Evolutionary conservation across 148 eudicot species (phyloP).

Genomic region (Camellia sinensis): DNA sequence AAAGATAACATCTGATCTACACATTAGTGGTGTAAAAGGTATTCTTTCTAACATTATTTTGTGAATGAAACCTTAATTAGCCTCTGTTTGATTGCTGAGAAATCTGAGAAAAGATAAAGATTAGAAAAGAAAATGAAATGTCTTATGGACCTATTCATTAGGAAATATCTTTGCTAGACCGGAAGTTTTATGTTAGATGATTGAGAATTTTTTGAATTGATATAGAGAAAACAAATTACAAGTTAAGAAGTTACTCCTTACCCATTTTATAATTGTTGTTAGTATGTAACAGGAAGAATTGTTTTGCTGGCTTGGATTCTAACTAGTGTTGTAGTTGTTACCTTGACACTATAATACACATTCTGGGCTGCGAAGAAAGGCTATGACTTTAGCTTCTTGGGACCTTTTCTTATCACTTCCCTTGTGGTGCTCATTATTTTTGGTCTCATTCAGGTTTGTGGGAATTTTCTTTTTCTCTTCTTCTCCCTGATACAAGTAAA

Average conservation of each 20-base stretch:
- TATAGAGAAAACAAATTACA: not conserved
- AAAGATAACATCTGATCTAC: no score
- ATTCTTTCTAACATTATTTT: not conserved
- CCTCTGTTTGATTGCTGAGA: no score
- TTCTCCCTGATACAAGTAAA: not conserved
- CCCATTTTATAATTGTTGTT: not conserved
- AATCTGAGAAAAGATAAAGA: no score
- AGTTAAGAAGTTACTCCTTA: no score
- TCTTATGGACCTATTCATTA: no score
- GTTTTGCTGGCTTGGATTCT: conserved; percentile 45
- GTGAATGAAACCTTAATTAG: no score
- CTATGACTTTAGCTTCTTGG: conserved; percentile 42
- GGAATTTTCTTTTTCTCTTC: not conserved
- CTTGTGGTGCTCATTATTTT: conserved; percentile 40
- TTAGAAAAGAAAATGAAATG: no score
- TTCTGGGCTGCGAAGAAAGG: conserved; percentile 53
- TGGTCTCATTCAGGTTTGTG: conserved; percentile 41
- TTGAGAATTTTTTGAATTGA: not conserved
- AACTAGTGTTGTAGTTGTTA: conserved; percentile 36
- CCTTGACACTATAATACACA: conserved; percentile 44
- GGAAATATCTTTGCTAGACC: no score
- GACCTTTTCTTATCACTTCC: conserved; percentile 44
- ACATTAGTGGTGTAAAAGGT: no score
- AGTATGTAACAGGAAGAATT: conserved; percentile 30
- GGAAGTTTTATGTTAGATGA: not conserved